These are phyloP conservation scores for Irpex lacteus DNA, from an alignment of 1,284 basidiomycete genomes.

Conservation along the genomic window DNA sequence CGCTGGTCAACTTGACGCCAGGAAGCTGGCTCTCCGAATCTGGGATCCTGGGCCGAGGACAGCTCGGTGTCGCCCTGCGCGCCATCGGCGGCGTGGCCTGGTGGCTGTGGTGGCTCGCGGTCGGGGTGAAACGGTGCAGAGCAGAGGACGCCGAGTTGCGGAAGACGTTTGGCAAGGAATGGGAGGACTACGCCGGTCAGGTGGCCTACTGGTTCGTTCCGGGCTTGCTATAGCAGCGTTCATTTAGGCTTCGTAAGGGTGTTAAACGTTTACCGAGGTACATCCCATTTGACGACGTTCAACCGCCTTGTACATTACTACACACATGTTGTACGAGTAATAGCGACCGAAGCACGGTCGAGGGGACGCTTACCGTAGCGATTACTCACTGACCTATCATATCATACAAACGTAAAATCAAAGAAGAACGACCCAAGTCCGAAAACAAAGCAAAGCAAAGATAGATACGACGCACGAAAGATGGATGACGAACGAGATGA, in stretches of 20 bases:
- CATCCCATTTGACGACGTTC: not conserved
- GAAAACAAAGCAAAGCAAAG: not conserved
- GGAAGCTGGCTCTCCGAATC: slow-evolving; percentile 56
- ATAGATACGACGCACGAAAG: not conserved
- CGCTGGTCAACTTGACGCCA: slow-evolving; percentile 47
- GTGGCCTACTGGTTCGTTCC: slow-evolving; percentile 60
- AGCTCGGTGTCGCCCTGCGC: slow-evolving; percentile 25
- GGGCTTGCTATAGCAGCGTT: slow-evolving; percentile 30
- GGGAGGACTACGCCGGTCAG: slow-evolving; percentile 46
- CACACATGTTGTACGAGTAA: not conserved
- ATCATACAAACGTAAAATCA: not conserved
- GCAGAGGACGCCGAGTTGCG: slow-evolving; percentile 54
- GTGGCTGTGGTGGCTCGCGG: slow-evolving; percentile 51
- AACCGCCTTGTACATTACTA: not conserved
- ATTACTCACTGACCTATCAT: not conserved
- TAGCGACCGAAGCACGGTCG: not conserved
- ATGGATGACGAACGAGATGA: not conserved
- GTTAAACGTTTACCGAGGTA: not conserved
- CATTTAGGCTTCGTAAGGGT: not conserved
- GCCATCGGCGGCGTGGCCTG: slow-evolving; percentile 43
- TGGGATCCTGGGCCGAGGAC: slow-evolving; percentile 25
- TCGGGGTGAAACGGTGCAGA: slow-evolving; percentile 45
- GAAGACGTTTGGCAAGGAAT: slow-evolving; percentile 46
- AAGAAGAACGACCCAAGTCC: not conserved
- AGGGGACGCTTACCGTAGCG: not conserved